Conservation (phyloP, 1,284 basidiomycete genomes). For the Porogramme epimiltina region DNA sequence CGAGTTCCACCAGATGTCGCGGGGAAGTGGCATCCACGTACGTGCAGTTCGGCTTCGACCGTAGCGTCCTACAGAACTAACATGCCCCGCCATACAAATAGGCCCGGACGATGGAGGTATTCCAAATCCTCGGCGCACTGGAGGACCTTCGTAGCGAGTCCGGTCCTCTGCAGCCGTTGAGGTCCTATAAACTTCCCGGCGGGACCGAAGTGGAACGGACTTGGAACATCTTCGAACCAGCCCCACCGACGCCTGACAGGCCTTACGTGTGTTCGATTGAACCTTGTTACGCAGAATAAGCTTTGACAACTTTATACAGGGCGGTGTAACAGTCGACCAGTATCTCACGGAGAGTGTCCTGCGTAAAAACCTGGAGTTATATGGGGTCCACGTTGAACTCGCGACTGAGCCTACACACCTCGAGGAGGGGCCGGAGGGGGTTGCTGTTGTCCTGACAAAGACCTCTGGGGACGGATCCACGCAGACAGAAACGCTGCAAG, state of each 20-base stretch:
- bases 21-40: slow-evolving; percentile 33
- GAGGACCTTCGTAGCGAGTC: slow-evolving; percentile 11
- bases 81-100: not conserved
- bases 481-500: slow-evolving; percentile 1
- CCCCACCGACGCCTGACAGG: slow-evolving; percentile 17
- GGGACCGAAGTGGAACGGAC: slow-evolving; percentile 16
- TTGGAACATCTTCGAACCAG: slow-evolving; percentile 9
- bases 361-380: slow-evolving; percentile 29
- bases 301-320: not conserved
- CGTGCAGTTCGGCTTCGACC: too few relatives aligned
- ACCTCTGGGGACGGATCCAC: not conserved
- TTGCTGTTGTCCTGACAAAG: slow-evolving; percentile 20
- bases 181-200: slow-evolving; percentile 22
- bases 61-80: not conserved
- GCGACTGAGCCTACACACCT: slow-evolving; percentile 30
- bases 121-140: slow-evolving; percentile 20
- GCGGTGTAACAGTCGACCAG: slow-evolving; percentile 26
- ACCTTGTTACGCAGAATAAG: not conserved
- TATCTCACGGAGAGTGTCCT: slow-evolving; percentile 31
- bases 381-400: slow-evolving; percentile 32
- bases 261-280: slow-evolving; percentile 21
- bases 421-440: slow-evolving; percentile 27
- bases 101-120: slow-evolving; percentile 25
- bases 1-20: slow-evolving; percentile 24
- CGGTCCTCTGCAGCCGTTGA: not conserved